Evolutionary conservation across 1,284 basidiomycete genomes (phyloP), one percentile per base, ranked within the genome.

Genomic region (Malassezia caprae): DNA sequence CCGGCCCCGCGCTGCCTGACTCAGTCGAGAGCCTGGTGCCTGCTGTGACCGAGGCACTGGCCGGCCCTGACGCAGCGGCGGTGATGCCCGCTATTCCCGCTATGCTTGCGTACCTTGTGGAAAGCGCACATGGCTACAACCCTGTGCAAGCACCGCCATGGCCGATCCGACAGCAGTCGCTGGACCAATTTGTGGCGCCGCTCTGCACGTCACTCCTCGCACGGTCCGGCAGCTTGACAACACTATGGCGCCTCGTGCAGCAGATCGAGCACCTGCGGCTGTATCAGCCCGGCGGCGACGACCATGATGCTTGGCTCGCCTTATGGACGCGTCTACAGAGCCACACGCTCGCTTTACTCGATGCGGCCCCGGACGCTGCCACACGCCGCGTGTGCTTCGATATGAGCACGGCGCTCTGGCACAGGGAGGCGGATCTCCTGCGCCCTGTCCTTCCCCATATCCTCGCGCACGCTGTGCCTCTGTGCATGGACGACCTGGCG

Each of bases 221-320:
- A 15, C 17, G n/a, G 11, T 12, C 41, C 1, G 13, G 37, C 35
- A 39, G 23, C 26, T n/a, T 44, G 7, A 41, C 11, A 1, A n/a
- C 15, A 19, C 30, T 39, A 17, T 37, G 17, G 32, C 27, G 48
- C n/a, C 26, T 67, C 8, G 52, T 64, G 0, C 30, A 37, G 4
- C 41, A 47, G 19, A 60, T 67, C 37, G 62, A 56, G 13, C 23
- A 11, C 12, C 35, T 46, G 8, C 45, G 28, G 11, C 32, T 60
- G 4, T 60, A 53, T 35, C 48, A 52, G 13, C 53, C 50, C 2
- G 47, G 58, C 12, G 46, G 46, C 7, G 51, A 49, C 2, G 50
- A 60, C 21, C 30, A 48, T 3, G 46, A 63, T 15, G 53, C 58
- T 8, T 68, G 66, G 66, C 35, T 41, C 23, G 55, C 56, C 13